Evolutionary conservation across 1,139 yeast species (phyloP).

Genomic region (Taphrina pruni): DNA sequence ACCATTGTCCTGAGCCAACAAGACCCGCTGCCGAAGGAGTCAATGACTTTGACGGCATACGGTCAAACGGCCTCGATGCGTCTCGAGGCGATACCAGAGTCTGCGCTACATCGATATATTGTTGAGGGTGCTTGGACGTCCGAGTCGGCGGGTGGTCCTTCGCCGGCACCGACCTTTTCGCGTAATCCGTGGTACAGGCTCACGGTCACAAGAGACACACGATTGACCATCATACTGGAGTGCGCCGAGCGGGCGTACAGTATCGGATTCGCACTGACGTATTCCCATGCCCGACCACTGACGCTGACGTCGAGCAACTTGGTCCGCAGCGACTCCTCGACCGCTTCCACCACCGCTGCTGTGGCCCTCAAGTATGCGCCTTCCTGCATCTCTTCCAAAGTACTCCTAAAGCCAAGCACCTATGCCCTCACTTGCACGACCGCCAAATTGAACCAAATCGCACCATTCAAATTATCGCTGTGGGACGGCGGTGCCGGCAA

Average conservation of each 20-base stretch:
- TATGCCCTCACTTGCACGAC: constrained; percentile 44
- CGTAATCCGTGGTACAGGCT: constrained; percentile 68
- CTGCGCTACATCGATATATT: constrained; percentile 42
- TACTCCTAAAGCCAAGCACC: constrained; percentile 36
- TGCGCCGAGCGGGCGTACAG: constrained; percentile 50
- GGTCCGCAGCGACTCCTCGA: constrained; percentile 1
- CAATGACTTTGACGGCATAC: constrained; percentile 48
- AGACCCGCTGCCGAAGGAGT: constrained; percentile 49
- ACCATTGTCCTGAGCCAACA: constrained; percentile 46
- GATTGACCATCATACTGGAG: constrained; percentile 48
- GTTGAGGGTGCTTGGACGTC: constrained; percentile 60
- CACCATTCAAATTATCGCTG: constrained; percentile 40
- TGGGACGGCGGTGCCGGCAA: not conserved
- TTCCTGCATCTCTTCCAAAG: not conserved
- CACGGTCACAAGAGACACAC: constrained; percentile 43
- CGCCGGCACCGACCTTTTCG: constrained; percentile 55
- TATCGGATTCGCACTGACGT: not conserved
- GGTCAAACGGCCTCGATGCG: not conserved
- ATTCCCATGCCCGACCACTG: not conserved
- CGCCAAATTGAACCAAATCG: constrained; percentile 39
- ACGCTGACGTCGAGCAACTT: constrained; percentile 41
- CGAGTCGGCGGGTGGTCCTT: constrained; percentile 48
- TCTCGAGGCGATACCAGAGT: not conserved
- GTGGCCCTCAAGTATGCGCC: constrained; percentile 5
- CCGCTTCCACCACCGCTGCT: not conserved